Conservation (phyloP, 139 green algal genomes). For the Mesotaenium endlicherianum region DNA sequence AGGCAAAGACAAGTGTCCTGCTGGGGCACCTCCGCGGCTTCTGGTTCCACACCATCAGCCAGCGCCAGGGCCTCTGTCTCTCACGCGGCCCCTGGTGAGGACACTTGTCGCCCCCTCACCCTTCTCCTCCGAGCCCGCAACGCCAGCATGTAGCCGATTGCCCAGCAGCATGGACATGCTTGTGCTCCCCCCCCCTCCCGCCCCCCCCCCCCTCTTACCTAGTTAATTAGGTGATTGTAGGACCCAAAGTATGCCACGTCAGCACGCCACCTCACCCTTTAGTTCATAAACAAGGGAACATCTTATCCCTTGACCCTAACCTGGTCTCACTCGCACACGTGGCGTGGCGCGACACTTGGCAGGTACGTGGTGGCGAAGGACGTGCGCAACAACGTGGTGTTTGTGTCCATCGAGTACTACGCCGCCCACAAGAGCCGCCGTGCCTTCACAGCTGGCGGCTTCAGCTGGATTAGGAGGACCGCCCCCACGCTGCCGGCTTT, state of each 20-base stretch:
- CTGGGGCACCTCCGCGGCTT: constrained; percentile 78
- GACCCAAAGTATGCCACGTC: no score
- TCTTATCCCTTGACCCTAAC: no score
- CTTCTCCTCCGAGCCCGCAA: no score
- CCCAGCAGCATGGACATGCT: no score
- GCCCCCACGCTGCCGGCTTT: background rate
- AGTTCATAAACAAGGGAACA: no score
- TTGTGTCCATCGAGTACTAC: constrained; percentile 66
- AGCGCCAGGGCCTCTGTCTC: constrained; percentile 87
- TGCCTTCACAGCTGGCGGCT: constrained; percentile 40
- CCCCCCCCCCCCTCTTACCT: no score
- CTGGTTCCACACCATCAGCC: constrained; percentile 97
- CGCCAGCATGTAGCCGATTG: no score
- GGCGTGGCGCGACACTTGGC: no score
- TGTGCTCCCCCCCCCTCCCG: no score
- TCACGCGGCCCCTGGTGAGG: constrained; percentile 83
- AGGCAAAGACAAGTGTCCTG: constrained; percentile 69
- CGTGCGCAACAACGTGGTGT: constrained; percentile 76
- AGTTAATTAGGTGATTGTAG: no score
- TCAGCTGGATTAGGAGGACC: constrained; percentile 44
- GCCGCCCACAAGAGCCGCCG: constrained; percentile 45
- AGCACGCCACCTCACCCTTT: no score
- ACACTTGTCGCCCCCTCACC: background rate
- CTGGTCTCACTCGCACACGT: no score
- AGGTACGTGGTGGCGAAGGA: constrained; percentile 94